Evolutionary conservation across 768 basidiomycete genomes (phyloP).

Genomic region (Boletus edulis): DNA sequence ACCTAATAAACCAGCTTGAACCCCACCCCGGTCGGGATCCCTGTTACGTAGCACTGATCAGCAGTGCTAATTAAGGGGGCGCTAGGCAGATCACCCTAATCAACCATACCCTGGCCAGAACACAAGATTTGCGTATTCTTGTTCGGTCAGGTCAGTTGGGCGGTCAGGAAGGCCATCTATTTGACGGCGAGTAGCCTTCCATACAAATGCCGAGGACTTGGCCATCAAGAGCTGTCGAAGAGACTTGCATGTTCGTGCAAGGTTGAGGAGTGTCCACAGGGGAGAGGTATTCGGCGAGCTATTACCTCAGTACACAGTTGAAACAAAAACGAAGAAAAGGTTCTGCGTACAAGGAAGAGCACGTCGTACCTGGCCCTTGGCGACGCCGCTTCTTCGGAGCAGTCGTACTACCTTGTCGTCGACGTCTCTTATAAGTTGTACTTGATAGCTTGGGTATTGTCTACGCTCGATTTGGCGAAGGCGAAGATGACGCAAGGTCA

Average conservation of each 20-base stretch:
- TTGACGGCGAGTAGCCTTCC: background rate
- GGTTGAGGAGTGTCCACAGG: background rate
- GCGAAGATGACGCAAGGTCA: too few relatives aligned
- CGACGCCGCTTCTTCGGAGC: too few relatives aligned
- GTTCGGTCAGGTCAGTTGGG: conserved; percentile 1
- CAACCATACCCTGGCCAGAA: background rate
- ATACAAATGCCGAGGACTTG: background rate
- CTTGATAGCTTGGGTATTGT: too few relatives aligned
- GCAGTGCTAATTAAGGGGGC: too few relatives aligned
- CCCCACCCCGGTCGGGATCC: too few relatives aligned
- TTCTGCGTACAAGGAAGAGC: background rate
- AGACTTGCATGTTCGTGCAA: background rate
- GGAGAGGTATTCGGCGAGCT: background rate
- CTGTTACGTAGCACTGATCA: too few relatives aligned
- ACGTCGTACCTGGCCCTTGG: too few relatives aligned
- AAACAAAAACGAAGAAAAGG: background rate
- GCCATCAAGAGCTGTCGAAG: background rate
- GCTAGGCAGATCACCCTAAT: too few relatives aligned
- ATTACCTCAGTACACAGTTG: background rate
- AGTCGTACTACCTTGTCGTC: too few relatives aligned
- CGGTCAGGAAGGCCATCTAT: background rate
- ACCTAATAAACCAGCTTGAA: too few relatives aligned
- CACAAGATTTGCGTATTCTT: background rate
- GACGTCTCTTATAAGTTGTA: too few relatives aligned
- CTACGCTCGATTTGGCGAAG: too few relatives aligned